Conservation (phyloP, 768 basidiomycete species). For the Sporobolomyces pararoseus region DNA sequence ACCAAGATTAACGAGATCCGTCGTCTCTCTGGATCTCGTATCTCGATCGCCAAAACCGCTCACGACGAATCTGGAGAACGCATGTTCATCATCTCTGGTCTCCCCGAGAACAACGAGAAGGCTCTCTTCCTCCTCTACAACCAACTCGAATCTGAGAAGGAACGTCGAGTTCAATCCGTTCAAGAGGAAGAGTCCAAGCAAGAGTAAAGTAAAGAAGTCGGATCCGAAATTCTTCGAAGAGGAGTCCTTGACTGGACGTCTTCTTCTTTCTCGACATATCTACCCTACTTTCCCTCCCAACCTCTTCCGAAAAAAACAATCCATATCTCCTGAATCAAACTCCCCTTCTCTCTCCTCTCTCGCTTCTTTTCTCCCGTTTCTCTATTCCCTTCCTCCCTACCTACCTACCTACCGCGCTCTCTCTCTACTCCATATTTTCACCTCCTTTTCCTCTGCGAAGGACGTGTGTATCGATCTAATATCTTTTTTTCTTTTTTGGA, state of each 20-base stretch:
- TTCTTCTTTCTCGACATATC: neutral
- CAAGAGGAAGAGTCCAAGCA: conserved; percentile 34
- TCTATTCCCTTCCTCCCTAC: no score
- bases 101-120: conserved; percentile 86
- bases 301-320: neutral
- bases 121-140: conserved; percentile 95
- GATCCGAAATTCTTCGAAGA: no score
- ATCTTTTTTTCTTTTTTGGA: no score
- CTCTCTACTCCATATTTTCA: no score
- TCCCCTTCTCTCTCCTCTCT: neutral
- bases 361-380: neutral
- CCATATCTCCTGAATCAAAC: neutral
- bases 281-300: neutral
- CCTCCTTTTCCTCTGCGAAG: no score
- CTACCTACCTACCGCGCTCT: no score
- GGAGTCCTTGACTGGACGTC: neutral
- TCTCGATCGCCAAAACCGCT: conserved; percentile 97
- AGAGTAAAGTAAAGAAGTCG: conserved; percentile 4
- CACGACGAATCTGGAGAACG: conserved; percentile 98
- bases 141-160: conserved; percentile 65
- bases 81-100: conserved; percentile 97
- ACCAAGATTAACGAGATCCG: conserved; percentile 99
- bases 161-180: conserved; percentile 42
- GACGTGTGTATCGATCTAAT: no score
- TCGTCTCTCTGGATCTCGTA: conserved; percentile 93